These are phyloP conservation scores for Colletotrichum liriopes DNA, from an alignment of 2,329 filamentous ascomycete genomes.

Conservation along the genomic window DNA sequence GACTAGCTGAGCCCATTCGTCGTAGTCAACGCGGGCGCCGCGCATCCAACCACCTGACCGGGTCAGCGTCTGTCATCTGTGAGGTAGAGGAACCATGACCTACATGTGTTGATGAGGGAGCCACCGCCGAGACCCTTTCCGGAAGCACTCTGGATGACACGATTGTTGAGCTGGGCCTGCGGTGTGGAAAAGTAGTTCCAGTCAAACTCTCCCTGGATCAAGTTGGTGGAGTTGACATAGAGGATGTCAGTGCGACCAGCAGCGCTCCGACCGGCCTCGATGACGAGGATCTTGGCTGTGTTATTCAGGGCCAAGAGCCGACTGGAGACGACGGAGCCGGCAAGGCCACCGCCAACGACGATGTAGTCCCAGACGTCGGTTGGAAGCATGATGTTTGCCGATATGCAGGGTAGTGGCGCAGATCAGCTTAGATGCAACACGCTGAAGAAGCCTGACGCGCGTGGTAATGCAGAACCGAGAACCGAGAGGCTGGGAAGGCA, in stretches of 20 bases:
- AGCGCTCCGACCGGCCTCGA: conserved; percentile 56
- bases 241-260: conserved; percentile 48
- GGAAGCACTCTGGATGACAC: conserved; percentile 47
- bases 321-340: conserved; percentile 55
- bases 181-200: conserved; percentile 55
- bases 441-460: neutral
- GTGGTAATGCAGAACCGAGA: conserved; percentile 8
- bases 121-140: conserved; percentile 60
- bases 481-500: neutral
- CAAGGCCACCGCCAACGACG: conserved; percentile 56
- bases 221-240: conserved; percentile 48
- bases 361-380: conserved; percentile 53
- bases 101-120: conserved; percentile 57
- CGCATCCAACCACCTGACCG: conserved; percentile 57
- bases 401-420: conserved; percentile 13
- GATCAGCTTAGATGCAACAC: neutral
- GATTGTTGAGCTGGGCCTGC: conserved; percentile 47
- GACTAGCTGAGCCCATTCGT: conserved; percentile 57
- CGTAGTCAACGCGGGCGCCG: conserved; percentile 60
- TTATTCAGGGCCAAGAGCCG: conserved; percentile 48
- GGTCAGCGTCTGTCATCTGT: neutral
- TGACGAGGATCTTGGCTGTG: conserved; percentile 53
- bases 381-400: conserved; percentile 1
- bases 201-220: conserved; percentile 52
- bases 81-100: neutral